A percentile compares a stretch with the other conserved stretches of the same genome.
Evolutionary conservation across 2,329 filamentous ascomycete species (phyloP).

Genomic region (Juglanconis sp.): DNA sequence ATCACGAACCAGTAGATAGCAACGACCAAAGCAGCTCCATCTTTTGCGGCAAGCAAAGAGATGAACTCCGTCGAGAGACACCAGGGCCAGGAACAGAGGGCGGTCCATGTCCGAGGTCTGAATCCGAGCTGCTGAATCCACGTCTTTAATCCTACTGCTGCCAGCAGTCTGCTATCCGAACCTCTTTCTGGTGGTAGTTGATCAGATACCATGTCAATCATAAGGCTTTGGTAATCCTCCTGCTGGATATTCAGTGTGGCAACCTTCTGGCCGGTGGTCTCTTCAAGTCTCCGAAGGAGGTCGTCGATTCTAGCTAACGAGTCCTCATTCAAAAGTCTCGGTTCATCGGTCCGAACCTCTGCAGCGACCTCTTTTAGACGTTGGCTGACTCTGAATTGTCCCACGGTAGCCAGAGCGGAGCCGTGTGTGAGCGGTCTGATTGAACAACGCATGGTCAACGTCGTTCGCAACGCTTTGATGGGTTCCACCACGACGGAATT

Average conservation of each 20-base stretch:
- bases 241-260: neutral
- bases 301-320: neutral
- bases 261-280: neutral
- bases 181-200: neutral
- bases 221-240: neutral
- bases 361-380: too few relatives aligned
- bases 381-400: neutral
- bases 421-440: neutral
- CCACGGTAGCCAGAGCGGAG: neutral
- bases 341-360: neutral
- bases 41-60: too few relatives aligned
- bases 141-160: neutral
- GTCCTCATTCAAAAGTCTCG: neutral
- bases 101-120: too few relatives aligned
- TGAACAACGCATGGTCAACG: neutral
- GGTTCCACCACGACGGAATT: neutral
- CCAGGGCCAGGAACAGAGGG: too few relatives aligned
- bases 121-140: too few relatives aligned
- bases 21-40: too few relatives aligned
- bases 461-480: neutral
- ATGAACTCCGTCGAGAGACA: too few relatives aligned
- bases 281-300: neutral
- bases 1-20: too few relatives aligned
- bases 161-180: neutral
- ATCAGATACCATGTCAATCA: neutral